phyloP scores from a whole-genome alignment of 2,329 filamentous ascomycete genomes.

The Elsinoe necatrix region DNA sequence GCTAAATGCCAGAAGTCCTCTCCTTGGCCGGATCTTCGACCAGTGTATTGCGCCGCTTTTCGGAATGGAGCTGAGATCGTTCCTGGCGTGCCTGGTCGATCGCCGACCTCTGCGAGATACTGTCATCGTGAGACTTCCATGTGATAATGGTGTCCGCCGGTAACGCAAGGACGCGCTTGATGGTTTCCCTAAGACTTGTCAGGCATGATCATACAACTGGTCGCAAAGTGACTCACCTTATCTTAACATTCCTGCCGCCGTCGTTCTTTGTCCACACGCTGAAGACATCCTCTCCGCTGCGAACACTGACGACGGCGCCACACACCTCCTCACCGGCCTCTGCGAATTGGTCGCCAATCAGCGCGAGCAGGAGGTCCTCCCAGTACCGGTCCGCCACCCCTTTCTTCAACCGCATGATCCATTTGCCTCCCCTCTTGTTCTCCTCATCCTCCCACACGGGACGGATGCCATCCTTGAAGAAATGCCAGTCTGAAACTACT shows the following conservation, averaged over 20 bases:
- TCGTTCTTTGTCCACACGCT: slow-evolving; percentile 97
- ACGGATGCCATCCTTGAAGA: slow-evolving; percentile 93
- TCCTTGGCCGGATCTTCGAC: slow-evolving; percentile 16
- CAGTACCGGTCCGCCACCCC: slow-evolving; percentile 93
- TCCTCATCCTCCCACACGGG: slow-evolving; percentile 98
- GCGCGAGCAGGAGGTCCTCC: slow-evolving; percentile 85
- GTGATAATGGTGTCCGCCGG: slow-evolving; percentile 83
- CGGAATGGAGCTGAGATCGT: slow-evolving; percentile 46
- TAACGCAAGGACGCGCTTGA: slow-evolving; percentile 81
- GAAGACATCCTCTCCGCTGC: slow-evolving; percentile 92
- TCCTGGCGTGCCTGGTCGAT: slow-evolving; percentile 89
- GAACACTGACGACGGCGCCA: slow-evolving; percentile 85
- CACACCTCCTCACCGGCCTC: slow-evolving; percentile 93
- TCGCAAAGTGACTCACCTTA: slow-evolving; percentile 57
- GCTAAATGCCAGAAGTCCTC: slow-evolving; percentile 8
- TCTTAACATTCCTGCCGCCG: slow-evolving; percentile 88
- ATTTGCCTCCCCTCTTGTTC: slow-evolving; percentile 93
- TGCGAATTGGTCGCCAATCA: slow-evolving; percentile 87
- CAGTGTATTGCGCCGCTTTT: slow-evolving; percentile 37
- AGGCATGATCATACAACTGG: slow-evolving; percentile 20
- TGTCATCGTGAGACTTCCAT: slow-evolving; percentile 94
- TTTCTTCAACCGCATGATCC: slow-evolving; percentile 95
- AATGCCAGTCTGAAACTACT: slow-evolving; percentile 92
- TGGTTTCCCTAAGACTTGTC: slow-evolving; percentile 64
- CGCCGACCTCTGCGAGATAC: slow-evolving; percentile 81